These are phyloP conservation scores for Pleurotus ostreatus DNA, from an alignment of 768 basidiomycete genomes.

Conservation along the genomic window DNA sequence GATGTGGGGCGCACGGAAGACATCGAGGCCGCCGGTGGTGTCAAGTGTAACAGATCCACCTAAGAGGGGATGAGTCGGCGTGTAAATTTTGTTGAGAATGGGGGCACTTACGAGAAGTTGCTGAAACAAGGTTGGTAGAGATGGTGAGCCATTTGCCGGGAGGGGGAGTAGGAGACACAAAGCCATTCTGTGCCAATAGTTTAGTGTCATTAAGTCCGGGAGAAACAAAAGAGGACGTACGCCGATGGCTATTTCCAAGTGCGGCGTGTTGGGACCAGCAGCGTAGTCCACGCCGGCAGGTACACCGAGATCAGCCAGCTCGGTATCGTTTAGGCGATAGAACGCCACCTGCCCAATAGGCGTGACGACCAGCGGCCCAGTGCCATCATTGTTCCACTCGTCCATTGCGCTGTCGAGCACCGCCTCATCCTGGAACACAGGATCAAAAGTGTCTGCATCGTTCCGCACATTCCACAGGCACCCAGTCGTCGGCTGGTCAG, in stretches of 20 bases:
- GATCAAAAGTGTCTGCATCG: conserved; percentile 13
- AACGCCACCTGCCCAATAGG: conserved; percentile 13
- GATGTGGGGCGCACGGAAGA: conserved; percentile 10
- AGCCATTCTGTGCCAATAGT: neutral
- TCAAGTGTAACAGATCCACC: too few species aligned
- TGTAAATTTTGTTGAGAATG: too few species aligned
- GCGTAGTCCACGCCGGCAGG: conserved; percentile 24
- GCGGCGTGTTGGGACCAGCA: conserved; percentile 29
- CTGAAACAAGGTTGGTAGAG: neutral
- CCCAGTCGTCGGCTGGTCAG: conserved; percentile 1
- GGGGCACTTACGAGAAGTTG: neutral
- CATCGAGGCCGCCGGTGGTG: too few species aligned
- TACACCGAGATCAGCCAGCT: conserved; percentile 22
- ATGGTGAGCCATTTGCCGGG: neutral
- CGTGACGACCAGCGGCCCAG: conserved; percentile 15
- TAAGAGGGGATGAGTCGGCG: too few species aligned
- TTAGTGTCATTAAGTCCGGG: neutral
- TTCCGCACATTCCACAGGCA: conserved; percentile 3
- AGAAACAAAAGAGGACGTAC: conserved; percentile 16
- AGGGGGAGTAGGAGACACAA: neutral
- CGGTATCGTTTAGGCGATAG: conserved; percentile 20
- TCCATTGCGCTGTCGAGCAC: conserved; percentile 7
- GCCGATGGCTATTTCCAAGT: conserved; percentile 28
- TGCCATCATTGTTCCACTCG: conserved; percentile 15
- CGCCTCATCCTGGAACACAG: conserved; percentile 10